Evolutionary conservation across 1,284 basidiomycete genomes (phyloP).

Genomic region (Takashimella tepidaria): DNA sequence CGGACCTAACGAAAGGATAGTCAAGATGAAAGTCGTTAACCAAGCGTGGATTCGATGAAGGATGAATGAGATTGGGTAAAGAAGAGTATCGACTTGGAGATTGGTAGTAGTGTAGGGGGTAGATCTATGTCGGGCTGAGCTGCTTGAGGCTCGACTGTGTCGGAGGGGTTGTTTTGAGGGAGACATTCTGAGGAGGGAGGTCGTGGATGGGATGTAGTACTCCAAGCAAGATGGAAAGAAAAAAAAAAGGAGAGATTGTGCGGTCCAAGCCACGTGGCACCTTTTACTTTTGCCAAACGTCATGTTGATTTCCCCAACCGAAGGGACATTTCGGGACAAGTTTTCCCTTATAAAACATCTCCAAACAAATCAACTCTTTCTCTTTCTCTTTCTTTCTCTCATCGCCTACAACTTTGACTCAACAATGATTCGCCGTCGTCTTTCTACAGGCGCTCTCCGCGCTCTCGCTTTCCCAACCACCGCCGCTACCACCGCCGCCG

Average conservation of each 20-base stretch:
- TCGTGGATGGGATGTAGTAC: neutral
- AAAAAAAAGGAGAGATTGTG: neutral
- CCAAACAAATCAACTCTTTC: neutral
- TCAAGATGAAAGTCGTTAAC: conserved; percentile 53
- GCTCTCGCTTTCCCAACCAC: conserved; percentile 13
- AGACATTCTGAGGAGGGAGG: neutral
- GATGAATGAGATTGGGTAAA: conserved; percentile 19
- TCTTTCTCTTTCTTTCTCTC: neutral
- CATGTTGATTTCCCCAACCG: neutral
- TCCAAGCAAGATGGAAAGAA: neutral
- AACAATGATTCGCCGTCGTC: conserved; percentile 43
- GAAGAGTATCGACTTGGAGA: neutral
- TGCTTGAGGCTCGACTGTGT: too few relatives aligned
- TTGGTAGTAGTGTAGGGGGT: neutral
- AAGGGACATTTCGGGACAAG: too few relatives aligned
- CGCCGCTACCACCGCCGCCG: conserved; percentile 5
- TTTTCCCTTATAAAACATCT: too few relatives aligned
- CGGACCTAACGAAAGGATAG: conserved; percentile 70
- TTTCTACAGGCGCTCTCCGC: conserved; percentile 37
- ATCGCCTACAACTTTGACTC: conserved; percentile 5
- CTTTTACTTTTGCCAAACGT: neutral
- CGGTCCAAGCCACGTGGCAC: neutral
- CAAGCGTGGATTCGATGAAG: conserved; percentile 34
- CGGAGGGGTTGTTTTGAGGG: too few relatives aligned
- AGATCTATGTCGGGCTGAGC: neutral